Evolutionary conservation across 192 early-diverging fungal species (phyloP), one percentile per base, ranked within the genome.

Genomic region (Endogone sp.): DNA sequence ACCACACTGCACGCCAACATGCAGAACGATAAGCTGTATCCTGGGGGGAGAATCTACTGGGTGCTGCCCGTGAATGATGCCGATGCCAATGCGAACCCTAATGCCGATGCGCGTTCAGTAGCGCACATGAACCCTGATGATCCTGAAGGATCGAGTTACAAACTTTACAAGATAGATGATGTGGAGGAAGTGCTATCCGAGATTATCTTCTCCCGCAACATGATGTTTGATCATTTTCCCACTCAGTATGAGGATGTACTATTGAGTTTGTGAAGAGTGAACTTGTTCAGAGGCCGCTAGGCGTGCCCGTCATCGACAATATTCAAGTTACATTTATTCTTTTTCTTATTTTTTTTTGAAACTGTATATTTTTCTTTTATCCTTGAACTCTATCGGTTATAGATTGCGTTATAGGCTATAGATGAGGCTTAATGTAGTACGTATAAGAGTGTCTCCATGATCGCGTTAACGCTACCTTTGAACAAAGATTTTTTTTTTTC

Each of bases 41-140:
- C 82, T 0, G 68, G 77, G 0, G 82, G 82, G 3, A 79, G 67
- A 59, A 71, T 84, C 20, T 79, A 79, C 31, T 84, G 82, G 82
- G 70, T 84, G 21, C 72, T 74, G 4, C 77, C 77, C 1, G 1
- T 26, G 10, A 23, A n/a, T 56, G 55, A 56, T 56, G 55, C 27
- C 59, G 27, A 10, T 60, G 22, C 0, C 59, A 60, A 23, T 6
- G 21, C 10, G 27, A 1, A 60, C 22, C 8, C 0, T 21, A 60
- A 23, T 6, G 21, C 10, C 6, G 1, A 60, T 10, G 37, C 37
- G 37, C 9, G 37, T 6, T 49, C 37, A 6, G 37, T 49, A 6
- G 37, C 37, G 37, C 37, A 6, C 37, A 49, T 16, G 6, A 16
- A 49, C 37, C 9, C 6, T 6, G 65, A 67, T 44, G 56, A 67